Evolutionary conservation across 768 basidiomycete species (phyloP).

Genomic region (Lepiota subincarnata): DNA sequence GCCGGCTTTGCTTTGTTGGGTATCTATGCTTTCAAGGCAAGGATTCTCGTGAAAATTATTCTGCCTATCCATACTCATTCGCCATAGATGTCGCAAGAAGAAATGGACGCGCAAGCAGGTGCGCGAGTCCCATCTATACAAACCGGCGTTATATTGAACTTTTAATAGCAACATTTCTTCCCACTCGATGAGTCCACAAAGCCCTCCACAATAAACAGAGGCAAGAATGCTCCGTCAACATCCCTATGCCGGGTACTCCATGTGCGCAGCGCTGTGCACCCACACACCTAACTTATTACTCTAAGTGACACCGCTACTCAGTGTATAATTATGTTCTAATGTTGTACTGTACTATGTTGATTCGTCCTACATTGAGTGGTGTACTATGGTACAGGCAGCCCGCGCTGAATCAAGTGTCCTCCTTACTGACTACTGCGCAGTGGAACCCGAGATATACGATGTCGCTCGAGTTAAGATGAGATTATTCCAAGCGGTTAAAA

Average conservation of each 20-base stretch:
- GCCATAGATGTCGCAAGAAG: slow-evolving; percentile 42
- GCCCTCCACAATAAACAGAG: no score
- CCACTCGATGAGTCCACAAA: slow-evolving; percentile 37
- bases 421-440: not conserved
- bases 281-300: slow-evolving; percentile 3
- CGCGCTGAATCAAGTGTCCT: not conserved
- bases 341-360: not conserved
- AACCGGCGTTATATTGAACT: slow-evolving; percentile 7
- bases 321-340: slow-evolving; percentile 1
- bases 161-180: slow-evolving; percentile 53
- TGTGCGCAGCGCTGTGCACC: not conserved
- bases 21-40: slow-evolving; percentile 77
- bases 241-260: no score
- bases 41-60: slow-evolving; percentile 6
- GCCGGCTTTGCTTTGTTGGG: slow-evolving; percentile 79
- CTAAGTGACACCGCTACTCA: not conserved
- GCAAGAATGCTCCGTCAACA: no score
- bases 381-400: slow-evolving; percentile 3
- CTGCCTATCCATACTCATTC: slow-evolving; percentile 4
- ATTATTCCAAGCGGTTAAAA: not conserved
- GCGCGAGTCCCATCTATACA: slow-evolving; percentile 11
- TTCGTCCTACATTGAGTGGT: not conserved
- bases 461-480: not conserved
- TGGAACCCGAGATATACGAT: not conserved
- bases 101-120: slow-evolving; percentile 77